Evolutionary conservation across 2,329 filamentous ascomycete genomes (phyloP).

Genomic region (Xylaria sp.): DNA sequence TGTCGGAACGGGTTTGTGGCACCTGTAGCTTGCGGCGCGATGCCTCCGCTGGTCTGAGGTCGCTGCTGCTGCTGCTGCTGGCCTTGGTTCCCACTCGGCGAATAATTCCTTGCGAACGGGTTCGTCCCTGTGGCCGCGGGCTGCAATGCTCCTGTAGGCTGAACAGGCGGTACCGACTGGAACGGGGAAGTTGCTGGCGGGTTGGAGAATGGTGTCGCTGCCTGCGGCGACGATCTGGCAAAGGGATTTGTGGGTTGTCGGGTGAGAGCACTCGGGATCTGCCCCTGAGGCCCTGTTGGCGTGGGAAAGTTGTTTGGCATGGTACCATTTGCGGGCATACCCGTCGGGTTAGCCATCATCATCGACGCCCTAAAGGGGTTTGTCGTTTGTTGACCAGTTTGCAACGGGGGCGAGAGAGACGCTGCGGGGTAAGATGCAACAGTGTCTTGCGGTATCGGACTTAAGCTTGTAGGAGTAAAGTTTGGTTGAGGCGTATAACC

Average conservation of each 20-base stretch:
- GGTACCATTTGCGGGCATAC: conserved; percentile 50
- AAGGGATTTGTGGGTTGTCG: conserved; percentile 89
- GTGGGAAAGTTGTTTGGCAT: conserved; percentile 53
- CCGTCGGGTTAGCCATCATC: conserved; percentile 70
- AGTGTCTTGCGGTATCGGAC: conserved; percentile 69
- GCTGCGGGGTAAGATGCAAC: conserved; percentile 62
- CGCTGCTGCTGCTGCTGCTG: conserved; percentile 56
- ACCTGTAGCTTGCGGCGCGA: conserved; percentile 82
- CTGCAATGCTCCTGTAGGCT: conserved; percentile 57
- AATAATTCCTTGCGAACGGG: conserved; percentile 65
- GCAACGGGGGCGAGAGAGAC: conserved; percentile 54
- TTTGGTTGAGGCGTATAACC: conserved; percentile 77
- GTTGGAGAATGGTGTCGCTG: conserved; percentile 52
- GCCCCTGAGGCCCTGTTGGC: conserved; percentile 53
- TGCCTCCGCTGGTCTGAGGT: conserved; percentile 59
- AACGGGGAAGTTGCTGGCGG: conserved; percentile 56
- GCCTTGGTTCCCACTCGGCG: conserved; percentile 49
- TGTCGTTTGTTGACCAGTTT: conserved; percentile 71
- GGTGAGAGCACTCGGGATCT: conserved; percentile 48
- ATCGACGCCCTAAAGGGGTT: conserved; percentile 97
- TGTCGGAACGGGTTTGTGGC: conserved; percentile 96
- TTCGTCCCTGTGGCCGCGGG: conserved; percentile 68
- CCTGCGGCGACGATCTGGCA: conserved; percentile 71
- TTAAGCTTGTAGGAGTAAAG: conserved; percentile 65
- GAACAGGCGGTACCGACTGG: conserved; percentile 55